A percentile compares a stretch with the other conserved stretches of the same genome.
Conservation (phyloP, 208 protist species). For the Spongospora subterranea region DNA sequence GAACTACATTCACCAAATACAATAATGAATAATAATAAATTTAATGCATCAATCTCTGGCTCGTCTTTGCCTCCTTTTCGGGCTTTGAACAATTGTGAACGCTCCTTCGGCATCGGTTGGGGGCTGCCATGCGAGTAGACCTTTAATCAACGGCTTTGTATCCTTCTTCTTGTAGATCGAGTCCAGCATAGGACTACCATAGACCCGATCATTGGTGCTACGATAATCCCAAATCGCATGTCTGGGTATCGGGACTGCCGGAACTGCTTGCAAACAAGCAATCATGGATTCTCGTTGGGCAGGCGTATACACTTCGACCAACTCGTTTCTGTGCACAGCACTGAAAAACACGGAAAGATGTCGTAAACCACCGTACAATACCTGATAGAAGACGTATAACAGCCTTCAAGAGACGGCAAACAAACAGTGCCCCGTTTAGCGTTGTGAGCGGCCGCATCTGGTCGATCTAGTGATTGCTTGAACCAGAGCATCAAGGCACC, state of each 20-base stretch:
- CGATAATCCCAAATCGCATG: constrained; percentile 50
- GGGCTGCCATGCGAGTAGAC: constrained; percentile 7
- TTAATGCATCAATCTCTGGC: background rate
- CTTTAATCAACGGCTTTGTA: constrained; percentile 36
- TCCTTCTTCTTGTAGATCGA: constrained; percentile 54
- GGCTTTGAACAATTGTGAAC: constrained; percentile 51
- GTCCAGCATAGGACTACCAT: constrained; percentile 45
- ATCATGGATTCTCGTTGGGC: constrained; percentile 41
- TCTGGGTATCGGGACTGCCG: background rate
- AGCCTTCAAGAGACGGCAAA: constrained; percentile 44
- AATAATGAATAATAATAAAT: too few species aligned
- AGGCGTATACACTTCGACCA: constrained; percentile 23
- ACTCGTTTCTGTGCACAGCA: background rate
- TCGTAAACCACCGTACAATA: too few species aligned
- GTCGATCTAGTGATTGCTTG: constrained; percentile 42
- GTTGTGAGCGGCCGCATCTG: constrained; percentile 36
- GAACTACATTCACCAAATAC: too few species aligned
- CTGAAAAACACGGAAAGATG: background rate
- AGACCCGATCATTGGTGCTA: constrained; percentile 23
- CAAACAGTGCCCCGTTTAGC: constrained; percentile 49
- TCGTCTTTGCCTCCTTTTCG: background rate
- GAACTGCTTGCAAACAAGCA: background rate
- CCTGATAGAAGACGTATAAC: constrained; percentile 42
- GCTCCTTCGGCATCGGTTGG: background rate
- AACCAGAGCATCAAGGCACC: constrained; percentile 32